phyloP scores from a whole-genome alignment of 306 rosid species.

The Pyrus pyrifolia region DNA sequence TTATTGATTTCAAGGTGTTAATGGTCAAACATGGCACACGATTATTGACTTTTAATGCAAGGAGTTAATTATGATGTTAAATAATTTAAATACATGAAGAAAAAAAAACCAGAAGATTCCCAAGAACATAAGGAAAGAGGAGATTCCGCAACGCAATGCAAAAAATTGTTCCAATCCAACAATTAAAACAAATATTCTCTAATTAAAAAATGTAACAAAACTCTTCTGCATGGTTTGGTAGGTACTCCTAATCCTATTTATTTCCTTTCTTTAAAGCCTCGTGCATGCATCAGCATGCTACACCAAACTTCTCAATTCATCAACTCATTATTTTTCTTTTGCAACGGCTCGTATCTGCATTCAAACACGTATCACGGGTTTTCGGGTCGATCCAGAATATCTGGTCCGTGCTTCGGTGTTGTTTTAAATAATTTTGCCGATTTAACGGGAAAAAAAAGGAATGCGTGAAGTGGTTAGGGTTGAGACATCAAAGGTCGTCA shows the following conservation, averaged over 20 bases:
- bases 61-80: not conserved
- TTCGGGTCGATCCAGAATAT: not conserved
- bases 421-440: not conserved
- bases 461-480: slow-evolving; percentile 29
- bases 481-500: slow-evolving; percentile 34
- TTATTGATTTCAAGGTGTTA: not conserved
- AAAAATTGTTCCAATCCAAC: not conserved
- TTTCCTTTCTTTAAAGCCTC: not conserved
- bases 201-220: not conserved
- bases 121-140: not conserved
- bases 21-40: not conserved
- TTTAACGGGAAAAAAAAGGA: not conserved
- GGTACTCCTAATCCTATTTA: not conserved
- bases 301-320: not conserved
- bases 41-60: not conserved
- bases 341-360: not conserved
- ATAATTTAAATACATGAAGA: not conserved
- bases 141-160: not conserved
- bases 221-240: not conserved
- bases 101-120: not conserved
- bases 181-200: not conserved
- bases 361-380: too few species aligned
- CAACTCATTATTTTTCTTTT: not conserved
- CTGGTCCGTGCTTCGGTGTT: too few species aligned
- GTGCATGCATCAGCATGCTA: not conserved